A percentile compares a stretch with the other conserved stretches of the same genome.
phyloP scores from a whole-genome alignment of 1,139 yeast species.

The Wickerhamiella pararugosa region DNA sequence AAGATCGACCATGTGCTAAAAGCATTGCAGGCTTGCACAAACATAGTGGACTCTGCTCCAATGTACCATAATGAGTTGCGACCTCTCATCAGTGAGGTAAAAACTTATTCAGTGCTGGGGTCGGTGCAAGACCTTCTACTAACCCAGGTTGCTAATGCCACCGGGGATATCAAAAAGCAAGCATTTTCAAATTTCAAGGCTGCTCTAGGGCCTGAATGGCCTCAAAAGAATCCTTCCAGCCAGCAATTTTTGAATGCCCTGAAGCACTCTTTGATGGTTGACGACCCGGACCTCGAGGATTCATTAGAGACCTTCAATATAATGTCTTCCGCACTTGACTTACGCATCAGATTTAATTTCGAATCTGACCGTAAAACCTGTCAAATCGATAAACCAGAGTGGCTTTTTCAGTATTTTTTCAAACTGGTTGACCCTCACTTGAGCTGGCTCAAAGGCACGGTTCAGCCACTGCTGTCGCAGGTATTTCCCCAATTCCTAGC shows the following conservation, averaged over 20 bases:
- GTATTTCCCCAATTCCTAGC: constrained; percentile 21
- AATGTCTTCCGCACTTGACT: constrained; percentile 40
- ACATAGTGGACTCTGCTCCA: neutral
- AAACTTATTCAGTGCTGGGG: neutral
- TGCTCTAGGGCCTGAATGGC: constrained; percentile 17
- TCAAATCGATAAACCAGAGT: constrained; percentile 62
- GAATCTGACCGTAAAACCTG: constrained; percentile 42
- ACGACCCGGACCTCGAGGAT: neutral
- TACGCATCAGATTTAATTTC: constrained; percentile 66
- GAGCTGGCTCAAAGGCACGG: constrained; percentile 21
- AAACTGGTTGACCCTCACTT: constrained; percentile 35
- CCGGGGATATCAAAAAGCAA: neutral
- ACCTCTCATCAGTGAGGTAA: neutral
- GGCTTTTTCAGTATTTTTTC: constrained; percentile 48
- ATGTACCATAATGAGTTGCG: neutral
- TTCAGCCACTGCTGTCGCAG: constrained; percentile 23
- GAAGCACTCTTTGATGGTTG: neutral
- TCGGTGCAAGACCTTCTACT: neutral
- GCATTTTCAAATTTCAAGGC: constrained; percentile 10
- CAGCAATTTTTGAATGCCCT: constrained; percentile 2
- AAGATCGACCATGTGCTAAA: neutral
- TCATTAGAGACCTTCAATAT: constrained; percentile 43
- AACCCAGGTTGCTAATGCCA: neutral
- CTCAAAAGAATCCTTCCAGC: constrained; percentile 12
- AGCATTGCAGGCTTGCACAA: neutral